Conservation (phyloP, 75 land plant species). For the Selaginella moellendorffii region DNA sequence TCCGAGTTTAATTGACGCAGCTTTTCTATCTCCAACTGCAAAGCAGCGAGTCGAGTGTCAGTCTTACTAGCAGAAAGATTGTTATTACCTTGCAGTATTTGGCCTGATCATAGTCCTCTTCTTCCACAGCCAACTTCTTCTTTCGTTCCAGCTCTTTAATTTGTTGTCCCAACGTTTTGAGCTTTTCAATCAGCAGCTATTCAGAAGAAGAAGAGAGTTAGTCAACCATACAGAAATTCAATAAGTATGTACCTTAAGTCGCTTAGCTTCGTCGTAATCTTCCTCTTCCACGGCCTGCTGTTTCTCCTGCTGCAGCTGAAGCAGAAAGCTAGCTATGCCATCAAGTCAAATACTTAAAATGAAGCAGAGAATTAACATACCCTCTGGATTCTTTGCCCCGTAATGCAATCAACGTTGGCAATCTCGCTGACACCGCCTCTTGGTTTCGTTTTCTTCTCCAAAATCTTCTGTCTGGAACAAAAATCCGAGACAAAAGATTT, state of each 20-base stretch:
- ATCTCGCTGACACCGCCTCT: too few relatives aligned
- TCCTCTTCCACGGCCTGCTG: conserved; percentile 17
- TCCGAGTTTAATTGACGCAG: not conserved
- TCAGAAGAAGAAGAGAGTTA: too few relatives aligned
- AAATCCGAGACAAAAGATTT: too few relatives aligned
- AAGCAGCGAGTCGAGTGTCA: not conserved
- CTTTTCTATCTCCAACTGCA: conserved; percentile 14
- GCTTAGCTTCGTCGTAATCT: conserved; percentile 25
- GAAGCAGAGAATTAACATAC: too few relatives aligned
- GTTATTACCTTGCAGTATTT: conserved; percentile 21
- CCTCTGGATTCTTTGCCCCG: too few relatives aligned
- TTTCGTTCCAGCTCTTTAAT: conserved; percentile 20
- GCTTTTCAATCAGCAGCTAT: conserved; percentile 17
- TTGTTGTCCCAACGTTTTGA: conserved; percentile 10
- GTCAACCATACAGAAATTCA: too few relatives aligned
- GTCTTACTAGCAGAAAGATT: not conserved
- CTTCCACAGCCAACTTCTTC: conserved; percentile 20
- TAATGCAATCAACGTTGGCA: too few relatives aligned
- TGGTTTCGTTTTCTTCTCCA: too few relatives aligned
- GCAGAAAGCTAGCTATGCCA: too few relatives aligned
- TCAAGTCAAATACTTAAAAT: too few relatives aligned
- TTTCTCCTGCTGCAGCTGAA: conserved; percentile 27
- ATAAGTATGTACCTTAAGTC: conserved; percentile 14
- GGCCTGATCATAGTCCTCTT: conserved; percentile 24
- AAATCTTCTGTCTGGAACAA: too few relatives aligned